phyloP scores from a whole-genome alignment of 1,284 basidiomycete species.

The Cutaneotrichosporon daszewskae region DNA sequence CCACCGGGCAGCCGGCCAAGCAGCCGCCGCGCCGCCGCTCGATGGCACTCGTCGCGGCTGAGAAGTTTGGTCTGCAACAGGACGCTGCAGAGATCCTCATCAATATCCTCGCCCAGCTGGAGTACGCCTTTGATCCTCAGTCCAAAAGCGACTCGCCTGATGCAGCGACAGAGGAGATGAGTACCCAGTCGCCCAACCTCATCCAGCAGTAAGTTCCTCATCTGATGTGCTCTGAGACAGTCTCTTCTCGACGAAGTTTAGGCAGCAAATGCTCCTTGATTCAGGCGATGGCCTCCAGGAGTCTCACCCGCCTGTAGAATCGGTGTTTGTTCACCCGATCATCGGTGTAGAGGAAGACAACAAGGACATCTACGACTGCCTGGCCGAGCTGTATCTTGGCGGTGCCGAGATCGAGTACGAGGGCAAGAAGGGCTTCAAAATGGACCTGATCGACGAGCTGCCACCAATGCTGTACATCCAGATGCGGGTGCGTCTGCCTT shows the following conservation, averaged over 20 bases:
- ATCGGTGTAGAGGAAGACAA: conserved; percentile 83
- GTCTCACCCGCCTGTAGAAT: conserved; percentile 61
- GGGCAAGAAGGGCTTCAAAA: conserved; percentile 77
- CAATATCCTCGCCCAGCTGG: conserved; percentile 97
- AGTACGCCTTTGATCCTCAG: conserved; percentile 71
- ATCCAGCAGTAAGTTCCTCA: conserved; percentile 62
- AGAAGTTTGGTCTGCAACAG: conserved; percentile 72
- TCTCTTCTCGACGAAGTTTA: conserved; percentile 80
- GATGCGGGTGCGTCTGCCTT: conserved; percentile 62
- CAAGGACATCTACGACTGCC: conserved; percentile 82
- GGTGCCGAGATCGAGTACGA: conserved; percentile 79
- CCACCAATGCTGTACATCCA: conserved; percentile 93
- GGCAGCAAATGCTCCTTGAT: conserved; percentile 61
- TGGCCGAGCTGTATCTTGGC: conserved; percentile 80
- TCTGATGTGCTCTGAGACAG: conserved; percentile 50
- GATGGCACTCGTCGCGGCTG: conserved; percentile 16
- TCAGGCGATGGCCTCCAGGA: conserved; percentile 50
- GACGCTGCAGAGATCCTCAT: conserved; percentile 98
- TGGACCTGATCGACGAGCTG: conserved; percentile 76
- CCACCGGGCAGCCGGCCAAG: conserved; percentile 3
- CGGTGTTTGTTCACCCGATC: conserved; percentile 87
- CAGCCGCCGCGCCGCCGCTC: conserved; percentile 12
- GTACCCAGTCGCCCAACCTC: conserved; percentile 60
- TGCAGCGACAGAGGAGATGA: no score
- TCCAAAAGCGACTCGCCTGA: conserved; percentile 40